Evolutionary conservation across 495 filamentous ascomycete genomes (phyloP), one percentile per base, ranked within the genome.

Genomic region (Lasiosphaeria ovina): DNA sequence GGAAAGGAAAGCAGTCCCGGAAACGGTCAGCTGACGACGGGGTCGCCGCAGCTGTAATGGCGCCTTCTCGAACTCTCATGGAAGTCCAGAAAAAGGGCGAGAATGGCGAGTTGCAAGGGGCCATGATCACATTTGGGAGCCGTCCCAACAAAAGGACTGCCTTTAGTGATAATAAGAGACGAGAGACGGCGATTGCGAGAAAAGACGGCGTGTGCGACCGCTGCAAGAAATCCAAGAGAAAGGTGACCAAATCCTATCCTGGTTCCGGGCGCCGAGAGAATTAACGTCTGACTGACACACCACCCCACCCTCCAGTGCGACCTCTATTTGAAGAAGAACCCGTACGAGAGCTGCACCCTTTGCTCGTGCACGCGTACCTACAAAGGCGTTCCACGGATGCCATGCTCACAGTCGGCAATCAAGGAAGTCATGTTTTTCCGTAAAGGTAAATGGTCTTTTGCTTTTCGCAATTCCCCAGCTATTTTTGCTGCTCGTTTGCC

Each of bases 341-440:
- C 35, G 0, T 72, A 69, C 35, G 56, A 50, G 3, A 49, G 53
- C 9, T 72, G 70, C 11, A 62, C 53, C 11, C 60, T 58, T n/a
- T 72, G 69, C 54, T 51, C 49, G 4, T 17, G 12, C 0, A 62
- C 60, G 3, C 61, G 55, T 34, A 42, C 62, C 9, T 69, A 69
- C 68, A 72, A 71, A 44, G 50, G 57, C 6, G 55, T 60, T 9
- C 55, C 54, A 4, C 62, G 60, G 4, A 60, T 59, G 58, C 70
- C 70, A 2, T 72, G 70, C 59, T 72, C 69, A 60, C 57, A 54
- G 35, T 62, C 56, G 0, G 61, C 55, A 0, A 34, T 72, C n/a
- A 52, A 55, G 11, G 64, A 72, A 9, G 60, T 72, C 10, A 35
- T 62, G 4, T 69, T 72, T 35, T 72, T 72, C 32, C 62, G 70